A percentile compares a stretch with the other conserved stretches of the same genome.
Conservation (phyloP, 2,329 filamentous ascomycete genomes). For the Fusarium torreyae region DNA sequence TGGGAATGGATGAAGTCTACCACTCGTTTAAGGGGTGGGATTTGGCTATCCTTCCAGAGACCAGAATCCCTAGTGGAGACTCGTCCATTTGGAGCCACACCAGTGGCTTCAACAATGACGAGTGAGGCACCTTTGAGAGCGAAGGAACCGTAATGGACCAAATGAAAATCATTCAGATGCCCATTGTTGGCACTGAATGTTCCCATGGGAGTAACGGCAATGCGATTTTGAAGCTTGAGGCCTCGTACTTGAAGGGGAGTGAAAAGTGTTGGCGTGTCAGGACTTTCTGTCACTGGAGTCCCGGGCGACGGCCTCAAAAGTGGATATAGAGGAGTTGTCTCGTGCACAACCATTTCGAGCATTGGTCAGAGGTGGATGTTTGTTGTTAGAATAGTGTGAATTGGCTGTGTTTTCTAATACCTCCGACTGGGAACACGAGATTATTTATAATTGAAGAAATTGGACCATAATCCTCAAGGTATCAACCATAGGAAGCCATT, state of each 20-base stretch:
- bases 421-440: too few species aligned
- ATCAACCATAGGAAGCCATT: too few species aligned
- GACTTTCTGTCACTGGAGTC: fast-evolving
- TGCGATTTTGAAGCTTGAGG: background rate
- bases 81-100: background rate
- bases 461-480: too few species aligned
- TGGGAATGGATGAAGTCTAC: background rate
- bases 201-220: slow-evolving; percentile 3
- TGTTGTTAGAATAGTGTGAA: fast-evolving
- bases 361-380: background rate
- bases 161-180: slow-evolving; percentile 3
- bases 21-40: background rate
- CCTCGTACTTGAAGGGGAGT: background rate
- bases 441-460: too few species aligned
- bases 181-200: slow-evolving; percentile 2
- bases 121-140: background rate
- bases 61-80: slow-evolving; percentile 5
- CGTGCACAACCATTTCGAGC: background rate
- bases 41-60: slow-evolving; percentile 8
- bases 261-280: background rate
- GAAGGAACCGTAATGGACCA: background rate
- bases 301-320: fast-evolving
- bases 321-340: background rate
- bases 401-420: too few species aligned
- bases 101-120: background rate